Evolutionary conservation across 225 moss, liverwort and hornwort genomes (phyloP).

Genomic region (Pseudisothecium myosuroides): DNA sequence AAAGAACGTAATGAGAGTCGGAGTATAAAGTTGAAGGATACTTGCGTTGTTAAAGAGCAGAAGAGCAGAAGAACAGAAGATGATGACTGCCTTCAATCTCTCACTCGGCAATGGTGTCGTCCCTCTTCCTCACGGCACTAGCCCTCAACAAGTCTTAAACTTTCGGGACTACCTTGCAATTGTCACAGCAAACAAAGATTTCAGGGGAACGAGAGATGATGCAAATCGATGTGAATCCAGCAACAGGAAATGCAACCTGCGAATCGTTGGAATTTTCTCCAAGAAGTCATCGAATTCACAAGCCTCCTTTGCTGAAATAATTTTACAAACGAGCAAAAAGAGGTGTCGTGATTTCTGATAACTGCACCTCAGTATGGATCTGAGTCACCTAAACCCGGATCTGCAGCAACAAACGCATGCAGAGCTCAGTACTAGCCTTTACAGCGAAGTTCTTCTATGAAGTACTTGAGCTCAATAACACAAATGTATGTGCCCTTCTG

Average conservation of each 20-base stretch:
- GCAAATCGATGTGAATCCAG: background rate
- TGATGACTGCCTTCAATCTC: background rate
- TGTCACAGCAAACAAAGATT: background rate
- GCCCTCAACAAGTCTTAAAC: background rate
- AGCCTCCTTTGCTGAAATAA: background rate
- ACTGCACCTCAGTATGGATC: background rate
- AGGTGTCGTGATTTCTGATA: background rate
- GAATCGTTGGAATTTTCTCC: background rate
- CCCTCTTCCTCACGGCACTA: background rate
- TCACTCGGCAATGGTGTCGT: background rate
- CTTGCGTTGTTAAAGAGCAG: background rate
- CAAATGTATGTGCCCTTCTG: background rate
- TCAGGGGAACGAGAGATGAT: background rate
- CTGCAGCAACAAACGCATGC: background rate
- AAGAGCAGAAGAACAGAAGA: background rate
- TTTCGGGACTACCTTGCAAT: background rate
- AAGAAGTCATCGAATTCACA: background rate
- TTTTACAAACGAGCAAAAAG: background rate
- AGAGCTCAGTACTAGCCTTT: background rate
- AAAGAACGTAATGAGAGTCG: no score
- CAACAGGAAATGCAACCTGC: background rate
- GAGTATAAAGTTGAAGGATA: no score
- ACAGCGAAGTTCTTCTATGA: background rate
- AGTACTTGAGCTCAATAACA: background rate
- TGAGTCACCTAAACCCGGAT: background rate